Evolutionary conservation across 1,139 yeast species (phyloP).

Genomic region (Pichia sp.): DNA sequence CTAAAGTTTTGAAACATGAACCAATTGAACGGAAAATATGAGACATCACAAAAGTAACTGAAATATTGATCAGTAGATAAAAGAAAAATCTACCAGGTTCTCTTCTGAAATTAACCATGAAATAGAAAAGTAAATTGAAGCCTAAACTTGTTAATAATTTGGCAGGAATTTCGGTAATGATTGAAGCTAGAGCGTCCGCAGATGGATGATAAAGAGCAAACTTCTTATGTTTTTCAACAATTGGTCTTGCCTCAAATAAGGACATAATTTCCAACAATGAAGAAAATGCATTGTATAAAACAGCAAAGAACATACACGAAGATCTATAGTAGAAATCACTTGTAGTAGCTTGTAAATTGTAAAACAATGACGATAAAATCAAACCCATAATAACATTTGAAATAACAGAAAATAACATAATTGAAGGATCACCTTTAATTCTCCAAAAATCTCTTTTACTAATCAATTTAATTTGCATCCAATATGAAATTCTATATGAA

Average conservation of each 20-base stretch:
- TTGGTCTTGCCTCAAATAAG: slow-evolving; percentile 43
- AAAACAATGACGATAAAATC: slow-evolving; percentile 45
- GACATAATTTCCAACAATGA: slow-evolving; percentile 46
- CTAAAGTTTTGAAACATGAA: slow-evolving; percentile 38
- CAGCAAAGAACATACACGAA: slow-evolving; percentile 47
- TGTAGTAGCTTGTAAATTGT: slow-evolving; percentile 37
- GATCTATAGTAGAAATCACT: slow-evolving; percentile 51
- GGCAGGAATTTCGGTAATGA: slow-evolving; percentile 41
- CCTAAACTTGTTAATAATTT: slow-evolving; percentile 37
- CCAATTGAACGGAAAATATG: slow-evolving; percentile 47
- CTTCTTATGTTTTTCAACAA: slow-evolving; percentile 48
- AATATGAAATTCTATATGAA: slow-evolving; percentile 40
- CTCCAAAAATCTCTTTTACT: slow-evolving; percentile 42
- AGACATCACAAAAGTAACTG: slow-evolving; percentile 34
- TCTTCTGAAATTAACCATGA: slow-evolving; percentile 42
- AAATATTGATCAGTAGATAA: slow-evolving; percentile 43
- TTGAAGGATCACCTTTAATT: slow-evolving; percentile 44
- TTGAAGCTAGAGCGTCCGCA: slow-evolving; percentile 48
- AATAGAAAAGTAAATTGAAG: slow-evolving; percentile 43
- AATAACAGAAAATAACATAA: slow-evolving; percentile 39
- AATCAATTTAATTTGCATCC: slow-evolving; percentile 41
- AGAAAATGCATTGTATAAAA: slow-evolving; percentile 48
- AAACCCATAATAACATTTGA: slow-evolving; percentile 47
- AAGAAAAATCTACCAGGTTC: slow-evolving; percentile 52
- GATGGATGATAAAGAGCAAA: slow-evolving; percentile 53